phyloP scores from a whole-genome alignment of 805 yeast genomes.

The Monosporozyma unispora region DNA sequence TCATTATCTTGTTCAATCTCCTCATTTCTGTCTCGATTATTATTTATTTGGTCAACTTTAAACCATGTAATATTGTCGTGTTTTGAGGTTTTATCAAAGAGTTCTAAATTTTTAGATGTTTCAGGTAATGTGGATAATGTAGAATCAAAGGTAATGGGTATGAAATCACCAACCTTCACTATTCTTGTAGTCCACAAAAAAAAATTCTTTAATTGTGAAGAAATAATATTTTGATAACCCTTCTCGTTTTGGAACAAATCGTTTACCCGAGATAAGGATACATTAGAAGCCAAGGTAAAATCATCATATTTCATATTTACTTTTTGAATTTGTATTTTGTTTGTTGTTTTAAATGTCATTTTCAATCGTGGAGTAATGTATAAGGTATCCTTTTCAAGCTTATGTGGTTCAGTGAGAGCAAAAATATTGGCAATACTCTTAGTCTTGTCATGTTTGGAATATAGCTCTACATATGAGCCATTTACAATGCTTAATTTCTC shows the following conservation, averaged over 20 bases:
- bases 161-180: slow-evolving; percentile 53
- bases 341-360: slow-evolving; percentile 10
- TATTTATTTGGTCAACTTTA: slow-evolving; percentile 42
- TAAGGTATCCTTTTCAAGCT: slow-evolving; percentile 11
- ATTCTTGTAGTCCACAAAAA: slow-evolving; percentile 54
- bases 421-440: slow-evolving; percentile 14
- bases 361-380: slow-evolving; percentile 21
- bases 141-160: slow-evolving; percentile 68
- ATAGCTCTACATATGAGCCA: slow-evolving; percentile 16
- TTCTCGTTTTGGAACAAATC: slow-evolving; percentile 24
- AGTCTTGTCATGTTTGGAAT: not conserved
- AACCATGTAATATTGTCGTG: slow-evolving; percentile 66
- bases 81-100: slow-evolving; percentile 4
- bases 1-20: not conserved
- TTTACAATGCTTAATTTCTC: slow-evolving; percentile 15
- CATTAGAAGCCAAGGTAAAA: slow-evolving; percentile 17
- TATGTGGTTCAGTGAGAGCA: slow-evolving; percentile 19
- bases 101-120: not conserved
- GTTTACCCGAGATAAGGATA: slow-evolving; percentile 22
- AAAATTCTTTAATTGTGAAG: slow-evolving; percentile 49
- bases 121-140: slow-evolving; percentile 6
- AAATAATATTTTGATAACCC: slow-evolving; percentile 29
- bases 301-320: slow-evolving; percentile 1
- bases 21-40: slow-evolving; percentile 2
- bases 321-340: slow-evolving; percentile 7